Base-by-base conservation (phyloP, 169 alveolate species). In the Plasmodium gallinaceum region DNA sequence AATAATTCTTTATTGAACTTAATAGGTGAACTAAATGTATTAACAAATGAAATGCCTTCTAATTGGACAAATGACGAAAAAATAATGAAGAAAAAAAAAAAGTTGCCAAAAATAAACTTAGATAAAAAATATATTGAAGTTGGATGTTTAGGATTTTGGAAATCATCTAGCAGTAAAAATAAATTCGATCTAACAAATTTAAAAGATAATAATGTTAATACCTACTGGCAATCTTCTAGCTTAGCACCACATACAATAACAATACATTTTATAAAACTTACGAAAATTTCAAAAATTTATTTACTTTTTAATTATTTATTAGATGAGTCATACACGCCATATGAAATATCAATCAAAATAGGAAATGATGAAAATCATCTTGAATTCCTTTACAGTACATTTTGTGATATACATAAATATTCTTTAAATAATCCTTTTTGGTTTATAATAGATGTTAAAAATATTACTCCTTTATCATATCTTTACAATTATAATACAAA, bases 171-270 rank as follows among this genome's bases (percentile, higher is more conserved):
- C 26, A 52, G 71, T 32, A 83, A 62, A 83, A 68, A 60, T 46
- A 83, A 22, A 61, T 68, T 62, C 74, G 97, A 96, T 45, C 90
- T 94, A 37, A 93, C 80, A 61, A 96, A 94, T 65, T 90, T 95
- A 75, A 92, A 96, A 78, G 98, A 95, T 87, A 93, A 94, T 87
- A 92, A 94, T 90, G 89, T 93, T 52, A 90, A 94, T 37, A 95
- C 97, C 18, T 95, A 94, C 71, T 95, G 98, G 98, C 98, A 95
- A 87, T 91, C 96, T 52, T 95, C 94, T 71, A 96, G 96, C 45
- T 86, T 91, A 71, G 95, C 95, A 57, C 98, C 98, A 7, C 98
- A 95, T 85, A 94, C 96, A 70, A 92, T 94, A 24, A 91, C 96
- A 43, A 88, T 95, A 69, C 94, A 94, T 88, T 95, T 94, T 94